Percentiles rank a stretch among this genome's conserved stretches.
These are phyloP conservation scores for Rhizomucor pusillus DNA, from an alignment of 371 early-diverging fungal genomes.

Conservation along the genomic window DNA sequence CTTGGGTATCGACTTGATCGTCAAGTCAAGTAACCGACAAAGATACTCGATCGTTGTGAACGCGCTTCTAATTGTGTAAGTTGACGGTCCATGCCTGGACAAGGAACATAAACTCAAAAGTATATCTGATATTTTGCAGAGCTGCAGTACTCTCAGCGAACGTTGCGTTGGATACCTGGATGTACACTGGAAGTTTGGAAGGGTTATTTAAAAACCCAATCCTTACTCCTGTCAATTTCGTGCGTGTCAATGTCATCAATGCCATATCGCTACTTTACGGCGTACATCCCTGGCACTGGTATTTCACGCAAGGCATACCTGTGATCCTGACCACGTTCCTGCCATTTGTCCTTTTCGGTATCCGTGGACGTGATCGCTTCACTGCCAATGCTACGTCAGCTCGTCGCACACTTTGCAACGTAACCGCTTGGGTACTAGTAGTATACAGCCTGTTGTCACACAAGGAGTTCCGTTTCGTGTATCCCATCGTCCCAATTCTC, in stretches of 20 bases:
- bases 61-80: constrained; percentile 35
- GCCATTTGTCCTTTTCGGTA: constrained; percentile 47
- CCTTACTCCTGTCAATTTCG: constrained; percentile 73
- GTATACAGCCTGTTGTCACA: constrained; percentile 80
- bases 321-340: constrained; percentile 71
- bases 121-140: constrained; percentile 13
- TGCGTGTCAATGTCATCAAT: constrained; percentile 74
- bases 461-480: constrained; percentile 93
- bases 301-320: constrained; percentile 80
- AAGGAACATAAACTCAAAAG: not conserved
- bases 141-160: constrained; percentile 41
- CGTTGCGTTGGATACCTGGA: constrained; percentile 56
- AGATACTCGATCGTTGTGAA: constrained; percentile 18
- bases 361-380: constrained; percentile 4
- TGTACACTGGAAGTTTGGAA: constrained; percentile 22
- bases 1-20: constrained; percentile 57
- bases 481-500: constrained; percentile 78
- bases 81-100: not conserved
- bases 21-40: constrained; percentile 10
- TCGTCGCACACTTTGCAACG: constrained; percentile 4
- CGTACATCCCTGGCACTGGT: constrained; percentile 87
- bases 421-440: constrained; percentile 46
- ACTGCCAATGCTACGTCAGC: constrained; percentile 3
- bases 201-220: constrained; percentile 23
- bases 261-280: constrained; percentile 88